Percentiles rank a stretch among this genome's conserved stretches.
phyloP scores from a whole-genome alignment of 2,329 filamentous ascomycete species.

The Xylaria sp. region DNA sequence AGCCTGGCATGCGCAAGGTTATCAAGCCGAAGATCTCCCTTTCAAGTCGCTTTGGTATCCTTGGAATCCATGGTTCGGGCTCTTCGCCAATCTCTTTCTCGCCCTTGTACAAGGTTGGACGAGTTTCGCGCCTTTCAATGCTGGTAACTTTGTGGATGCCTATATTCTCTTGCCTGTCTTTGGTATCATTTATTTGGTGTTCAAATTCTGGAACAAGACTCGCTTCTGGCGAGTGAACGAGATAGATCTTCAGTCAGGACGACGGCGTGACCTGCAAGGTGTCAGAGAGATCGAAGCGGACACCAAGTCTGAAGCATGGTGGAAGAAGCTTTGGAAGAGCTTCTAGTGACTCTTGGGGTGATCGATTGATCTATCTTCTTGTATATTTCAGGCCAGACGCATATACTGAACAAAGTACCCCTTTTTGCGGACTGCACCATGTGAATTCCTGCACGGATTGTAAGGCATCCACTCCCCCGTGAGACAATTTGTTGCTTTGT shows the following conservation, averaged over 20 bases:
- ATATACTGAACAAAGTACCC: background rate
- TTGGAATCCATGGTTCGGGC: constrained; percentile 68
- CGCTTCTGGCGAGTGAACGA: constrained; percentile 61
- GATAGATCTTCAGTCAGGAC: constrained; percentile 67
- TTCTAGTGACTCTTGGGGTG: constrained; percentile 49
- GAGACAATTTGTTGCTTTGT: background rate
- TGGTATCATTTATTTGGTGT: constrained; percentile 64
- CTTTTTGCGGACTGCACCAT: background rate
- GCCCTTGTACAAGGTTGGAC: constrained; percentile 72
- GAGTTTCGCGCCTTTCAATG: constrained; percentile 67
- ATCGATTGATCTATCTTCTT: background rate
- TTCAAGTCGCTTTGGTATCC: constrained; percentile 67
- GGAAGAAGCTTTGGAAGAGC: constrained; percentile 57
- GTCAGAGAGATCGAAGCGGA: constrained; percentile 50
- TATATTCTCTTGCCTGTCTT: constrained; percentile 72
- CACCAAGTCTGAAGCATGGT: constrained; percentile 51
- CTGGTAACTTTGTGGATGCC: constrained; percentile 70
- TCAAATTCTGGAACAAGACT: constrained; percentile 67
- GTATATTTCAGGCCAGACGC: background rate
- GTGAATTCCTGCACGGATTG: background rate
- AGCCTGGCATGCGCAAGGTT: constrained; percentile 70
- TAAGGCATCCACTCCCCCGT: background rate
- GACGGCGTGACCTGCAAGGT: constrained; percentile 65
- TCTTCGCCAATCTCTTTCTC: constrained; percentile 68
- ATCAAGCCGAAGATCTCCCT: constrained; percentile 64